These are phyloP conservation scores for Paulinella micropora DNA, from an alignment of 78 protist genomes.

Conservation along the genomic window DNA sequence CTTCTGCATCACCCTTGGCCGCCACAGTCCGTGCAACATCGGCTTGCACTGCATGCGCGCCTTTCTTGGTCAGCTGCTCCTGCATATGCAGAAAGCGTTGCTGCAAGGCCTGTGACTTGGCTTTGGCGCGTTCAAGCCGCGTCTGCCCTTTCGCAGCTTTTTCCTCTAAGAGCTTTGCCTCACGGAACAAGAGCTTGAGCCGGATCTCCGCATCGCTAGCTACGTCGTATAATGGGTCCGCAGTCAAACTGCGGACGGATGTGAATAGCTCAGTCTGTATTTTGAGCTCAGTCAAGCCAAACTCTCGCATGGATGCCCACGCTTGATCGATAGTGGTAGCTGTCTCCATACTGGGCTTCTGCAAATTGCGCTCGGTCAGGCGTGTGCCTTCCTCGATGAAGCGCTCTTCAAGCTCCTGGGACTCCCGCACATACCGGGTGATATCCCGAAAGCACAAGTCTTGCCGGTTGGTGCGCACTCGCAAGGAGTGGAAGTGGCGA, in stretches of 20 bases:
- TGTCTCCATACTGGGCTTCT: not conserved
- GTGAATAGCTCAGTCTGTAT: not conserved
- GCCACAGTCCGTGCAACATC: not conserved
- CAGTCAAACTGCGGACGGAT: not conserved
- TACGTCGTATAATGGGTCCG: not conserved
- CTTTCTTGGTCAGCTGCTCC: not conserved
- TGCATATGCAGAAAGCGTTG: not conserved
- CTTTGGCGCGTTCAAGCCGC: not conserved
- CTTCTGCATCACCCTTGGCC: not conserved
- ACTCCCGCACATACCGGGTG: not conserved
- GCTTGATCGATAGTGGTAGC: not conserved
- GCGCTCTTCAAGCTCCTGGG: not conserved
- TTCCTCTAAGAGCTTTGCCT: not conserved
- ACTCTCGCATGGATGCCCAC: not conserved
- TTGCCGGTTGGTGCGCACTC: not conserved
- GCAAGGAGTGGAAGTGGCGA: constrained; percentile 10
- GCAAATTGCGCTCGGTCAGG: no score
- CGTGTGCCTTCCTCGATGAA: no score
- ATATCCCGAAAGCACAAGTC: not conserved
- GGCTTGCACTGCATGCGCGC: no score
- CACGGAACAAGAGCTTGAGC: not conserved
- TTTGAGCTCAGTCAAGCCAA: not conserved
- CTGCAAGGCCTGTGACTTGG: not conserved
- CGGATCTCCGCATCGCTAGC: not conserved
- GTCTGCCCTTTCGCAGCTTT: not conserved